Percentiles rank a stretch among this genome's conserved stretches.
These are phyloP conservation scores for Aegilops umbellulata DNA, from an alignment of 176 grass and related monocot genomes.

Conservation along the genomic window DNA sequence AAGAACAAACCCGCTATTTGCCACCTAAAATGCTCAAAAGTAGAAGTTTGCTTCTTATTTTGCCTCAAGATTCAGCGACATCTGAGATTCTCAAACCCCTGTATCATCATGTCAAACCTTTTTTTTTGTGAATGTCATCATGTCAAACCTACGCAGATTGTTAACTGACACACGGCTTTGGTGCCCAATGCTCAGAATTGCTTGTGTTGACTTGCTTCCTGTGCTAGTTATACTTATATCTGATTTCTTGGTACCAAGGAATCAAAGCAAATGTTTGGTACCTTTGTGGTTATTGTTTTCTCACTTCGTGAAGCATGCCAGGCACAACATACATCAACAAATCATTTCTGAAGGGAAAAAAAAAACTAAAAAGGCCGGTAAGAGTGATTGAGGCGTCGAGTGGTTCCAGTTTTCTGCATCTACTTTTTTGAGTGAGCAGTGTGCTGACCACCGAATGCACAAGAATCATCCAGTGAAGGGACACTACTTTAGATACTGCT, in stretches of 20 bases:
- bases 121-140: no score
- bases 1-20: background rate
- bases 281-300: background rate
- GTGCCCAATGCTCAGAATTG: constrained; percentile 12
- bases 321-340: background rate
- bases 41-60: constrained; percentile 12
- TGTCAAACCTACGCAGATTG: background rate
- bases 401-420: constrained; percentile 33
- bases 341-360: background rate
- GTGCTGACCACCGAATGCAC: constrained; percentile 13
- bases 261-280: constrained; percentile 30
- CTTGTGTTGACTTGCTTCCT: constrained; percentile 44
- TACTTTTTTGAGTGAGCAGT: constrained; percentile 19
- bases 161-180: background rate
- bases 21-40: constrained; percentile 34
- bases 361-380: background rate
- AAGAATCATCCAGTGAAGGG: constrained; percentile 19
- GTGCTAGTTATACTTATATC: constrained; percentile 1
- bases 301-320: background rate
- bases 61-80: constrained; percentile 22
- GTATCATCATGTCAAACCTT: constrained; percentile 9
- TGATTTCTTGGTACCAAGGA: background rate
- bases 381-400: background rate
- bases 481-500: constrained; percentile 34
- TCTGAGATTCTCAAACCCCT: constrained; percentile 1